Percentiles rank a stretch among this genome's conserved stretches.
phyloP scores from a whole-genome alignment of 176 grass and related monocot genomes.

The Tuctoria greenei region DNA sequence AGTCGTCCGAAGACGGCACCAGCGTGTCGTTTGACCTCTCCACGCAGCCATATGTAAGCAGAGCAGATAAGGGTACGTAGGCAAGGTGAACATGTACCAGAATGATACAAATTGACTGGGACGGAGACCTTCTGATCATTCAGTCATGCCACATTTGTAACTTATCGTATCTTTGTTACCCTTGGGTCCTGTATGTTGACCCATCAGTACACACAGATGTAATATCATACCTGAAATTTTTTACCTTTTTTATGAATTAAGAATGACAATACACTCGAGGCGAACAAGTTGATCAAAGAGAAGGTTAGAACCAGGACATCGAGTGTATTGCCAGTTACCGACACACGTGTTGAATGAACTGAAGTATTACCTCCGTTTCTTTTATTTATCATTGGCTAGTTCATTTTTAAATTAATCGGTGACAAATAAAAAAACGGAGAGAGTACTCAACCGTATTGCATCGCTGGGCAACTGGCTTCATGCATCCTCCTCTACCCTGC shows the following conservation, averaged over 20 bases:
- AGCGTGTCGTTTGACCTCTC: conserved; percentile 17
- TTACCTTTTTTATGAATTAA: not conserved
- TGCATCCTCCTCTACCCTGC: not conserved
- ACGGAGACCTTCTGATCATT: not conserved
- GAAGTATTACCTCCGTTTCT: too few relatives aligned
- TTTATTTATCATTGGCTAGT: too few relatives aligned
- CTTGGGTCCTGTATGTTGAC: too few relatives aligned
- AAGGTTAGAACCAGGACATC: not conserved
- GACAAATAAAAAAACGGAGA: too few relatives aligned
- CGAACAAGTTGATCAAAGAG: not conserved
- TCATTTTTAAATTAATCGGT: too few relatives aligned
- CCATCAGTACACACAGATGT: not conserved
- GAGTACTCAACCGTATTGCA: not conserved
- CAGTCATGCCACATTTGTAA: too few relatives aligned
- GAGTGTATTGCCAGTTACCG: not conserved
- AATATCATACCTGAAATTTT: not conserved
- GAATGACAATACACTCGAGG: not conserved
- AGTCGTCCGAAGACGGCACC: conserved; percentile 36
- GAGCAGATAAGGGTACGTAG: not conserved
- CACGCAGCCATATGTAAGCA: not conserved
- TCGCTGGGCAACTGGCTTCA: not conserved
- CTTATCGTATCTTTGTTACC: too few relatives aligned
- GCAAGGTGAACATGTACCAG: not conserved
- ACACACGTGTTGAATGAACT: not conserved
- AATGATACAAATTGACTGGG: not conserved